Evolutionary conservation across 305 asterid genomes (phyloP), one percentile per base, ranked within the genome.

Genomic region (Ajuga reptans): DNA sequence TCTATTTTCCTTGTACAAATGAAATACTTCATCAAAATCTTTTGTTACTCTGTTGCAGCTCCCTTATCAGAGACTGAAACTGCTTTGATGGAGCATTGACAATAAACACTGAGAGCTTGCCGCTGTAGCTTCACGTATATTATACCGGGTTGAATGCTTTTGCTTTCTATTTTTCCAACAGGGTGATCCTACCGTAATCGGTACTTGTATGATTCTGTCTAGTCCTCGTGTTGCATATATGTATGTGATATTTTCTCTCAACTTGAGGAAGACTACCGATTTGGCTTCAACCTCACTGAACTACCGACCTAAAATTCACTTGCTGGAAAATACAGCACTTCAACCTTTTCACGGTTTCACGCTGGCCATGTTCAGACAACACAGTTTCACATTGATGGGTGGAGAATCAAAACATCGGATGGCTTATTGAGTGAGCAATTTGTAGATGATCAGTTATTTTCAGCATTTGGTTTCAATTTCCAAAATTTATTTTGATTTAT

Each of bases 51-150:
- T 68, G 58, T 76, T 75, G 82, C 85, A 81, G 87, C 87, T 47
- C 87, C 87, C 54, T 72, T 83, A 66, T 83, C 87, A 76, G 87
- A 83, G 75, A 83, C 84, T 39, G 85, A 80, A 78, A 74, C 85
- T 51, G 87, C 87, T 57, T 76, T 81, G 76, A 83, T 83, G 87
- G 84, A 83, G 58, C 82, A 77, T 63, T 77, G 81, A 82, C 47
- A 59, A 36, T 42, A 51, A 39, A 76, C 50, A 34, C 64, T 9
- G 46, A 33, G 66, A 55, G 52, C 53, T 72, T 72, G 74, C 63
- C 18, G 64, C 64, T 59, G 65, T 59, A 62, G 67, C 73, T 78
- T 76, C 79, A 65, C 29, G 70, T 57, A 72, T 42, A 64, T 46
- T 0, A 21, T 21, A 21, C 2, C 27, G 14, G 18, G 53, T 62